Evolutionary conservation across 2,329 filamentous ascomycete species (phyloP).

Genomic region (Neonectria punicea): DNA sequence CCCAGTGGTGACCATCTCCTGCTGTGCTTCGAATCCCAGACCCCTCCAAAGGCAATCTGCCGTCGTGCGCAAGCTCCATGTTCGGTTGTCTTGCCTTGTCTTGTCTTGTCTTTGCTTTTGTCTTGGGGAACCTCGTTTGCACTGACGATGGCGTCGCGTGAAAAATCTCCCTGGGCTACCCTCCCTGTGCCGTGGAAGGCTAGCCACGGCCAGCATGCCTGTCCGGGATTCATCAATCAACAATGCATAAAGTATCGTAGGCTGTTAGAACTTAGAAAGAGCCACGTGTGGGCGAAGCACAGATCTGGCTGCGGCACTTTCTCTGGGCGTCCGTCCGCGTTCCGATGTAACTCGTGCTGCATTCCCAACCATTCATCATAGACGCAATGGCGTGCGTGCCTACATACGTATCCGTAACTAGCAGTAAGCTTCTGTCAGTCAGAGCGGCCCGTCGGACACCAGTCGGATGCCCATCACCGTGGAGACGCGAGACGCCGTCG

Average conservation of each 20-base stretch:
- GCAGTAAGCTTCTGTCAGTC: slow-evolving; percentile 8
- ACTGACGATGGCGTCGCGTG: slow-evolving; percentile 1
- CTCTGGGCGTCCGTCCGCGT: background rate
- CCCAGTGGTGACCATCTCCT: slow-evolving; percentile 18
- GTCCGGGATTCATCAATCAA: slow-evolving; percentile 1
- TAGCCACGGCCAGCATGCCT: slow-evolving; percentile 8
- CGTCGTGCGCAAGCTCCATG: slow-evolving; percentile 1
- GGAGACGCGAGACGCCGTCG: slow-evolving; percentile 30
- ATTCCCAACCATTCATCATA: slow-evolving; percentile 11
- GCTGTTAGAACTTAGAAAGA: slow-evolving; percentile 11
- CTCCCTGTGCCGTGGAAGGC: background rate
- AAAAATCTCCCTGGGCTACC: background rate
- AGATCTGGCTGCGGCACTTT: slow-evolving; percentile 37
- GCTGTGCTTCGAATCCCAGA: slow-evolving; percentile 10
- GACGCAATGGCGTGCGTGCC: background rate
- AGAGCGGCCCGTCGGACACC: slow-evolving; percentile 25
- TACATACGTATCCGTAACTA: background rate
- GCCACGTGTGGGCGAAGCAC: slow-evolving; percentile 37
- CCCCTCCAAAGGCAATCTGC: slow-evolving; percentile 16
- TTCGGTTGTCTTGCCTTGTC: background rate
- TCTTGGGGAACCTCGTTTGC: slow-evolving; percentile 6
- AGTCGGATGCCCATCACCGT: slow-evolving; percentile 26
- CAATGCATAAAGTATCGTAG: background rate
- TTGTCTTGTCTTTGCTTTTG: slow-evolving; percentile 18
- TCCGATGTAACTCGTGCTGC: background rate